phyloP scores from a whole-genome alignment of 176 grass and related monocot species.

The Avena eriantha region DNA sequence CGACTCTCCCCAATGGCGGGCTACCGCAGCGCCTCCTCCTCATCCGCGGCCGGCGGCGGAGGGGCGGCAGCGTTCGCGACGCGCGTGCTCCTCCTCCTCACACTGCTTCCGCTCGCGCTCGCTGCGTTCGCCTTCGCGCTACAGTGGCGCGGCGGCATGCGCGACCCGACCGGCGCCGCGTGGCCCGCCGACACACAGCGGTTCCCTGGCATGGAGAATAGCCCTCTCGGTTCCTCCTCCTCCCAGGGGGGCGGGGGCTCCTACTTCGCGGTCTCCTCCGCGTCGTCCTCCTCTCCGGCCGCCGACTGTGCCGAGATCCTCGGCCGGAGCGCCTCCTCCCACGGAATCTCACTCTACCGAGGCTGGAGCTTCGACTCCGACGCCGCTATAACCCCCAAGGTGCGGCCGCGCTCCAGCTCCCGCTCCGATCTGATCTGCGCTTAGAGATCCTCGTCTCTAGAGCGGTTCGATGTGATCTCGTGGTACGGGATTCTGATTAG shows the following conservation, averaged over 20 bases:
- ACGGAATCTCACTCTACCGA: conserved; percentile 84
- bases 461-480: conserved; percentile 33
- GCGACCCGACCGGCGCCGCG: conserved; percentile 67
- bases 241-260: conserved; percentile 44
- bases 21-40: conserved; percentile 52
- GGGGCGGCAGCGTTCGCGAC: conserved; percentile 61
- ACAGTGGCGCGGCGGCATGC: conserved; percentile 95
- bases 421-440: conserved; percentile 24
- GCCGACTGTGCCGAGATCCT: conserved; percentile 96
- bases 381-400: conserved; percentile 66
- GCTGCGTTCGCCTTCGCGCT: conserved; percentile 93
- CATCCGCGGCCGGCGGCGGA: background rate
- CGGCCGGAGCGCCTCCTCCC: conserved; percentile 64
- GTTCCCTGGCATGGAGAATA: conserved; percentile 93
- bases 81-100: conserved; percentile 84
- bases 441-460: conserved; percentile 10
- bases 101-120: conserved; percentile 83
- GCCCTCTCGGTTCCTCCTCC: conserved; percentile 78
- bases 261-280: conserved; percentile 56
- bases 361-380: conserved; percentile 86
- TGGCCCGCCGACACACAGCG: conserved; percentile 83
- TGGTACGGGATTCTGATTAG: background rate
- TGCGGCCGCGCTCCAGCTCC: conserved; percentile 1
- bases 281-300: conserved; percentile 45
- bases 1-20: conserved; percentile 61